These are phyloP conservation scores for Coniosporium tulheliwenetii DNA, from an alignment of 2,329 filamentous ascomycete species.

Conservation along the genomic window DNA sequence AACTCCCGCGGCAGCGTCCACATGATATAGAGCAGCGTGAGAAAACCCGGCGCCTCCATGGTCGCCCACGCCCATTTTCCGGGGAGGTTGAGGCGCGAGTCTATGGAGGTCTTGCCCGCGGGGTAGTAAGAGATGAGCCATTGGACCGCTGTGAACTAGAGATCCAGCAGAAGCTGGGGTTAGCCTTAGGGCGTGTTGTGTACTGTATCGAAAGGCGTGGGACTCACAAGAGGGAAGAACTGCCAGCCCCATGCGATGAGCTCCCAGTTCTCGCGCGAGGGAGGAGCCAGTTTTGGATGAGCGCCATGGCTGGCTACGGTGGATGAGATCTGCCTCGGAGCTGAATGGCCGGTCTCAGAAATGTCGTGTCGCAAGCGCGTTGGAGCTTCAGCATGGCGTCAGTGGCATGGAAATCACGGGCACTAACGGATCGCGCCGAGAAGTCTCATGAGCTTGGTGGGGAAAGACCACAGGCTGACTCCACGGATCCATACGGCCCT, in stretches of 20 bases:
- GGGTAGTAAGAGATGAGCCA: constrained; percentile 71
- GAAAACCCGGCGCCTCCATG: constrained; percentile 72
- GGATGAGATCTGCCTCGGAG: background rate
- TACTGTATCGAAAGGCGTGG: background rate
- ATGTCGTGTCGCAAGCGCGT: background rate
- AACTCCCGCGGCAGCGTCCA: constrained; percentile 44
- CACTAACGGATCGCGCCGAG: no score
- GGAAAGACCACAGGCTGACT: no score
- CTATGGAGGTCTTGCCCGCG: constrained; percentile 77
- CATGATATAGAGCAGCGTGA: constrained; percentile 69
- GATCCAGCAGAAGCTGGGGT: background rate
- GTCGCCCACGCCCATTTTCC: constrained; percentile 75
- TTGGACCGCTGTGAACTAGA: constrained; percentile 56
- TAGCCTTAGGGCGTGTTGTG: background rate
- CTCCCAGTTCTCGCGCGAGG: constrained; percentile 35
- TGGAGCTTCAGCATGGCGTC: background rate
- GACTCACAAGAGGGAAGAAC: constrained; percentile 33
- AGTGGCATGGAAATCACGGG: no score
- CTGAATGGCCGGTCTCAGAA: background rate
- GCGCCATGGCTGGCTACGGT: constrained; percentile 17
- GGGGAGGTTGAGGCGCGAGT: constrained; percentile 67
- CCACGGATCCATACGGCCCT: no score
- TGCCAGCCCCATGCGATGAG: constrained; percentile 27
- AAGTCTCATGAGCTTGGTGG: no score
- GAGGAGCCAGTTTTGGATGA: constrained; percentile 30